phyloP scores from a whole-genome alignment of 1,139 yeast species.

The Lodderomyces jiufengensis region DNA sequence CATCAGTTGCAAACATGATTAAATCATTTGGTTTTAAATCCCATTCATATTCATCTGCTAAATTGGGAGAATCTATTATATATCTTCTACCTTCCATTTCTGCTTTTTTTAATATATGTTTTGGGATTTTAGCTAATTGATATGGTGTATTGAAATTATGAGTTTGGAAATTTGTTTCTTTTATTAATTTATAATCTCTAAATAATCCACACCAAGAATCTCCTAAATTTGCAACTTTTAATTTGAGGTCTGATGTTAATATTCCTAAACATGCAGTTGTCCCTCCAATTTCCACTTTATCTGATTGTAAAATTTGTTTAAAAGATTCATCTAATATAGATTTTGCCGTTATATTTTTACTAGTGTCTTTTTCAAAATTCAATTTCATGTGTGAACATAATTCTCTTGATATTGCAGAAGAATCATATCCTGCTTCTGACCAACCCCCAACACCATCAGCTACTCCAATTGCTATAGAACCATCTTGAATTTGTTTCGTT shows the following conservation, averaged over 20 bases:
- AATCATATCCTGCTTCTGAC: conserved; percentile 89
- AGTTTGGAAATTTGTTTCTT: conserved; percentile 74
- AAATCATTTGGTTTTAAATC: conserved; percentile 65
- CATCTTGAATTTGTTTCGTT: conserved; percentile 37
- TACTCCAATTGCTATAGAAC: conserved; percentile 70
- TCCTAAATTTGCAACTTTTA: conserved; percentile 79
- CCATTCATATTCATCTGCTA: conserved; percentile 49
- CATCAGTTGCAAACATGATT: conserved; percentile 87
- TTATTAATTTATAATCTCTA: conserved; percentile 57
- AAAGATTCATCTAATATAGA: conserved; percentile 55
- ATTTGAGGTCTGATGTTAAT: conserved; percentile 46
- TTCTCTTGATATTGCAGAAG: conserved; percentile 75
- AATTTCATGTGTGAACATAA: conserved; percentile 44
- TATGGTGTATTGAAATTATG: conserved; percentile 90
- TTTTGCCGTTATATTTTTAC: conserved; percentile 32
- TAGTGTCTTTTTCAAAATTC: conserved; percentile 22
- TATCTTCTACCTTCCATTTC: conserved; percentile 55
- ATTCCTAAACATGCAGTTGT: conserved; percentile 90
- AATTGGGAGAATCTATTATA: conserved; percentile 53
- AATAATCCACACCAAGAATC: conserved; percentile 95
- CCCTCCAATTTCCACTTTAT: conserved; percentile 84
- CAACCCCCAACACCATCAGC: conserved; percentile 99
- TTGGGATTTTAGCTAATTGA: conserved; percentile 84
- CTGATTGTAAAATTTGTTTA: conserved; percentile 46
- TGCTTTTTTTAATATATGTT: conserved; percentile 53